Base-by-base conservation (phyloP, 331 rosid species). In the Erythrophleum ivorense region DNA sequence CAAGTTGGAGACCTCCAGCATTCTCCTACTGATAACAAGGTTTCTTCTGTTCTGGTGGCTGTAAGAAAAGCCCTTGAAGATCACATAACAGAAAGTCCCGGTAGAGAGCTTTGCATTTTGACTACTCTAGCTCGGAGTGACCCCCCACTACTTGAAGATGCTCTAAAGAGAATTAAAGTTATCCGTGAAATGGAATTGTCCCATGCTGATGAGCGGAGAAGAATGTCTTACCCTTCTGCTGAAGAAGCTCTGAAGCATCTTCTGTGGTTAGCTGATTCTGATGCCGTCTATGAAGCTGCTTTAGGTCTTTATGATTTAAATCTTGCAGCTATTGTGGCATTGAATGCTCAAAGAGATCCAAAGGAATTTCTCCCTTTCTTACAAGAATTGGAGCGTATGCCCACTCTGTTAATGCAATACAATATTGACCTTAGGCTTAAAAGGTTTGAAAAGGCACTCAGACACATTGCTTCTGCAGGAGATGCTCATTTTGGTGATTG, bases 241-340 rank as follows among this genome's bases (percentile, higher is more conserved):
- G 98, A 96, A 86, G 99, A 93, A 89, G 96, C 98, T 79, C 82
- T 96, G 83, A 94, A 94, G 87, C 98, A 96, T 91, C 97, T 96
- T 64, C 79, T 94, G 83, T 96, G 99, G 99, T 85, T 96, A 81
- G 89, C 95, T 55, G 99, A 96, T 82, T 76, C 98, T 3, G 95
- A 94, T 78, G 97, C 97, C 57, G 94, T 96, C 80, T 96, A 77
- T 89, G 95, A 94, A 78, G 88, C 97, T 76, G 99, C 98, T 75
- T 90, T 94, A 77, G 98, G 99, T 82, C 99, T 96, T 80, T 96
- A 96, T 84, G 99, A 96, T 86, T 84, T 96, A 89, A 90, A 90
- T 77, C 97, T 96, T 74, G 89, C 99, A 49, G 99, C 98, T 79
- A 94, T 96, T 76, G 98, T 96, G 76, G 98, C 99, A 79, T 82